Evolutionary conservation across 139 green algal species (phyloP).

Genomic region (Tetradesmus obliquus): DNA sequence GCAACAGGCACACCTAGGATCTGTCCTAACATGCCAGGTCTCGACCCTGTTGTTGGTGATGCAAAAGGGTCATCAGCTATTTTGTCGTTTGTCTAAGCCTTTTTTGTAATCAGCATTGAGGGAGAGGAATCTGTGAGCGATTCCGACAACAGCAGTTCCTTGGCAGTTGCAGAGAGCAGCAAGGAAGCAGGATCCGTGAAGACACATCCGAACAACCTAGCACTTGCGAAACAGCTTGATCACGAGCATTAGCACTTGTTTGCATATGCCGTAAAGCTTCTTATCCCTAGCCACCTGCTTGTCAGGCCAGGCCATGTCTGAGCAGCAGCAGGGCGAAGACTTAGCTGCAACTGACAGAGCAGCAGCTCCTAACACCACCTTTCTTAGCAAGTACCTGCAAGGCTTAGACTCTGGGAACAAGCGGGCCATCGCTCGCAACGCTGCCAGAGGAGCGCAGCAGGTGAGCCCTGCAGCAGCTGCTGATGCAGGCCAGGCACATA

Average conservation of each 20-base stretch:
- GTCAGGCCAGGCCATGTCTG: neutral
- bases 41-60: neutral
- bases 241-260: too few species aligned
- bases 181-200: neutral
- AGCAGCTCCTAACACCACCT: slow-evolving; percentile 12
- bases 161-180: neutral
- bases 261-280: too few species aligned
- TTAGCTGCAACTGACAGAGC: neutral
- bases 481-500: neutral
- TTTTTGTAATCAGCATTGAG: neutral
- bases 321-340: neutral
- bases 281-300: too few species aligned
- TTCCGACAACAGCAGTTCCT: neutral
- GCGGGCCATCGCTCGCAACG: slow-evolving; percentile 38
- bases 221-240: too few species aligned
- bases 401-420: slow-evolving; percentile 35
- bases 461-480: neutral
- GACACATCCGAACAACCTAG: too few species aligned
- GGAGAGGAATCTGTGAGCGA: neutral
- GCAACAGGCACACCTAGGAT: neutral
- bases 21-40: slow-evolving; percentile 4
- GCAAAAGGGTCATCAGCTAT: neutral
- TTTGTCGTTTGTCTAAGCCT: neutral
- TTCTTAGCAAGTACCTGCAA: slow-evolving; percentile 38
- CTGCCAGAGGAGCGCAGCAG: slow-evolving; percentile 38